These are phyloP conservation scores for Zizania palustris DNA, from an alignment of 202 grass and related monocot genomes.

Conservation along the genomic window DNA sequence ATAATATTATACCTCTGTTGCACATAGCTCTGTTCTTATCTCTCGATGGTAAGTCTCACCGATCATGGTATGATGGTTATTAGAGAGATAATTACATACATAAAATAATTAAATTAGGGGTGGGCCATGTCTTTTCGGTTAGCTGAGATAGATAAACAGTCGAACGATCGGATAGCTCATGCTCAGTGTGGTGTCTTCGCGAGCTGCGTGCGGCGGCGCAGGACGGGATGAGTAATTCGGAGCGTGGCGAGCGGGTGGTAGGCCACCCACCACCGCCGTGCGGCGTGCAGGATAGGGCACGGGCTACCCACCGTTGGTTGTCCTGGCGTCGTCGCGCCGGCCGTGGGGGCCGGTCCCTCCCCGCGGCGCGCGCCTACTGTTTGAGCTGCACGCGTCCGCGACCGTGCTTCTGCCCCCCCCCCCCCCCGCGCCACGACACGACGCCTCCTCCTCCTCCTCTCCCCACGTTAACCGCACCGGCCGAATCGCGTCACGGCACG, in stretches of 20 bases:
- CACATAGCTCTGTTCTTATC: no score
- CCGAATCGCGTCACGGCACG: conserved; percentile 17
- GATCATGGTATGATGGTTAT: no score
- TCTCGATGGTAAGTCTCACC: no score
- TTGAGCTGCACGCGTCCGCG: conserved; percentile 27
- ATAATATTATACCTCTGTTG: no score
- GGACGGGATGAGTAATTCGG: background rate
- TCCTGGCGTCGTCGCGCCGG: no score
- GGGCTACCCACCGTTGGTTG: no score
- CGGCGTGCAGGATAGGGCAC: no score
- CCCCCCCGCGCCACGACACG: conserved; percentile 60
- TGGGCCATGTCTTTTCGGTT: no score
- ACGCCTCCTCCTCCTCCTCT: conserved; percentile 25
- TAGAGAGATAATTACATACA: no score
- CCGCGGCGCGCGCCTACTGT: background rate
- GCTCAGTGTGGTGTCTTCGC: background rate
- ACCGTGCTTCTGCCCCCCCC: conserved; percentile 57
- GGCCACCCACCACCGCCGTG: background rate
- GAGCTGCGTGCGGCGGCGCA: background rate
- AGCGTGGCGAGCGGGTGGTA: background rate
- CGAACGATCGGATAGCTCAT: background rate
- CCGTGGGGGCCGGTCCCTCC: background rate
- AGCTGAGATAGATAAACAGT: background rate
- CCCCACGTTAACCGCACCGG: conserved; percentile 18
- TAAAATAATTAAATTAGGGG: no score